Evolutionary conservation across 140 eudicot species (phyloP).

Genomic region (Bidens hawaiensis): DNA sequence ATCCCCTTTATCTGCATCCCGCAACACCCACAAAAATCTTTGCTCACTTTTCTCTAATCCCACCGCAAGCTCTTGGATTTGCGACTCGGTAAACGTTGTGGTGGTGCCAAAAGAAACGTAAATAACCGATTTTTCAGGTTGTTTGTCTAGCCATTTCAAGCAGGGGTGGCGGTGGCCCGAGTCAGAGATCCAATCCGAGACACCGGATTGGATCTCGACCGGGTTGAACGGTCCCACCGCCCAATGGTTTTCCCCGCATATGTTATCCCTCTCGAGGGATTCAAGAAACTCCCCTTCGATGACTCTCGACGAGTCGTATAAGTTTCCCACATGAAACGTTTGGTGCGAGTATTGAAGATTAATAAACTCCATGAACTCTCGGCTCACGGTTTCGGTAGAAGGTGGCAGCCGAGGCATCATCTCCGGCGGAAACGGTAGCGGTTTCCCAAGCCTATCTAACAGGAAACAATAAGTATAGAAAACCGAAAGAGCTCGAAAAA

Average conservation of each 20-base stretch:
- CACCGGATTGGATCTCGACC: neutral
- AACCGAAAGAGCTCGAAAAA: conserved; percentile 19
- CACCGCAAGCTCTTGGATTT: conserved; percentile 41
- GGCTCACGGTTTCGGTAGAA: neutral
- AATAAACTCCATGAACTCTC: conserved; percentile 20
- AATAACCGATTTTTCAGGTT: conserved; percentile 33
- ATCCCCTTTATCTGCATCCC: no score
- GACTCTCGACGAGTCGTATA: conserved; percentile 17
- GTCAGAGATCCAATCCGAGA: neutral
- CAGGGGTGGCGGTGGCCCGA: conserved; percentile 25
- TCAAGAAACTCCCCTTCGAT: conserved; percentile 14
- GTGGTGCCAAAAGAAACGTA: conserved; percentile 52
- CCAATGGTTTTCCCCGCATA: conserved; percentile 17
- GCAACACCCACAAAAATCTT: no score
- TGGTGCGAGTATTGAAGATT: neutral
- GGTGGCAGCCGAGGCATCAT: neutral
- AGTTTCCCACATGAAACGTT: neutral
- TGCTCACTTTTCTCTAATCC: no score
- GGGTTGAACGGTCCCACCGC: conserved; percentile 57
- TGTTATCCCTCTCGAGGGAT: conserved; percentile 8
- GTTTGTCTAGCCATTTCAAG: conserved; percentile 57
- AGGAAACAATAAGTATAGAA: conserved; percentile 4
- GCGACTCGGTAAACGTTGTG: conserved; percentile 28
- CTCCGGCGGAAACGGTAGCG: neutral
- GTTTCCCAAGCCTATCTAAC: neutral